phyloP scores from a whole-genome alignment of 2,329 filamentous ascomycete genomes.

The Sporothrix pallida region DNA sequence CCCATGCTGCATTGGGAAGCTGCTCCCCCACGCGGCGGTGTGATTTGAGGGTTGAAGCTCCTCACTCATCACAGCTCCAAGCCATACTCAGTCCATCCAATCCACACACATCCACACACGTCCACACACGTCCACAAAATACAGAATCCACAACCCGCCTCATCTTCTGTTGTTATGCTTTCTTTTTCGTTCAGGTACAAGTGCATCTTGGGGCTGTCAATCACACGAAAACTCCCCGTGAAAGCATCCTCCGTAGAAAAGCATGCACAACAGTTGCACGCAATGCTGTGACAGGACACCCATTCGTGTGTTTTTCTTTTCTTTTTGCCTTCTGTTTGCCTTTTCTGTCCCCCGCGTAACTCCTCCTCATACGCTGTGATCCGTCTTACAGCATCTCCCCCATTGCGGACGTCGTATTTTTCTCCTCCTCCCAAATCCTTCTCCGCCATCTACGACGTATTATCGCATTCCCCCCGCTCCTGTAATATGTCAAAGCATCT shows the following conservation, averaged over 20 bases:
- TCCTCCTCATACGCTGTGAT: neutral
- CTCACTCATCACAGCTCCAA: neutral
- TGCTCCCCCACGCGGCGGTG: constrained; percentile 28
- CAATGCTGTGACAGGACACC: neutral
- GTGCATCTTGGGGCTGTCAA: neutral
- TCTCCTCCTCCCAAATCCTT: neutral
- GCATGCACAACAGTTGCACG: neutral
- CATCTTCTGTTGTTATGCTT: neutral
- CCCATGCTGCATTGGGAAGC: constrained; percentile 14
- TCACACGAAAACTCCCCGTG: neutral
- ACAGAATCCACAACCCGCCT: neutral
- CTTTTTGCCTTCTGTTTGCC: neutral
- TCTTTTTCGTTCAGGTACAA: constrained; percentile 20
- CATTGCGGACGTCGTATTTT: constrained; percentile 5
- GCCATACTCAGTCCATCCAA: no score
- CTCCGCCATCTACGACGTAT: neutral
- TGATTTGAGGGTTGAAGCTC: neutral
- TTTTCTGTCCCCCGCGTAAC: constrained; percentile 4
- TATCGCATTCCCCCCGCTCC: neutral
- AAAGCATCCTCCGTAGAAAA: neutral
- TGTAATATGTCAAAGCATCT: neutral
- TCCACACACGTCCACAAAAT: neutral
- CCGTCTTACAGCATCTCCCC: neutral
- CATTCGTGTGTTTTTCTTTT: neutral
- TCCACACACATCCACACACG: neutral